phyloP scores from a whole-genome alignment of 805 yeast genomes.

The Kazachstania kunashirensis region DNA sequence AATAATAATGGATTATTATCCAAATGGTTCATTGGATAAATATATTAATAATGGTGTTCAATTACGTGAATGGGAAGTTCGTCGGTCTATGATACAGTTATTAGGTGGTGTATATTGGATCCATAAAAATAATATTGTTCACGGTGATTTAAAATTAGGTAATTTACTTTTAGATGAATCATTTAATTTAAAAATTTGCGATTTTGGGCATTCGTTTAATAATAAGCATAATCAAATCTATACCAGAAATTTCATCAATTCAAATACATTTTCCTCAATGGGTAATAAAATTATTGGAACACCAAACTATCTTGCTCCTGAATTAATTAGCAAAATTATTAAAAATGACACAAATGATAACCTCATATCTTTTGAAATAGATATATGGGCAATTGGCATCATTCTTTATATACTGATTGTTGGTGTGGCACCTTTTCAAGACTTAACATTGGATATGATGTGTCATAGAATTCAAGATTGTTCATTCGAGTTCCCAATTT shows the following conservation, averaged over 20 bases:
- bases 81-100: slow-evolving; percentile 72
- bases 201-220: slow-evolving; percentile 43
- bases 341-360: slow-evolving; percentile 44
- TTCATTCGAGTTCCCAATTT: slow-evolving; percentile 64
- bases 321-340: slow-evolving; percentile 37
- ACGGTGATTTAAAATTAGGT: slow-evolving; percentile 10
- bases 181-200: slow-evolving; percentile 83
- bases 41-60: slow-evolving; percentile 1
- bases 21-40: slow-evolving; percentile 1
- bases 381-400: slow-evolving; percentile 93
- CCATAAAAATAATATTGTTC: slow-evolving; percentile 55
- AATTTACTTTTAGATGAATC: slow-evolving; percentile 63
- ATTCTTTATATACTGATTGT: slow-evolving; percentile 82
- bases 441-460: slow-evolving; percentile 47
- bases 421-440: slow-evolving; percentile 94
- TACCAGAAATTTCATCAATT: slow-evolving; percentile 59
- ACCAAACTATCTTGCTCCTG: slow-evolving; percentile 96
- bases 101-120: slow-evolving; percentile 86
- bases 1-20: slow-evolving; percentile 2
- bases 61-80: slow-evolving; percentile 3
- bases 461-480: slow-evolving; percentile 82
- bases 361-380: slow-evolving; percentile 88
- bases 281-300: slow-evolving; percentile 48
- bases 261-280: not conserved
- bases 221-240: slow-evolving; percentile 47